Base-by-base conservation (phyloP, 164 flowering plant species). In the Umbilicus rupestris region DNA sequence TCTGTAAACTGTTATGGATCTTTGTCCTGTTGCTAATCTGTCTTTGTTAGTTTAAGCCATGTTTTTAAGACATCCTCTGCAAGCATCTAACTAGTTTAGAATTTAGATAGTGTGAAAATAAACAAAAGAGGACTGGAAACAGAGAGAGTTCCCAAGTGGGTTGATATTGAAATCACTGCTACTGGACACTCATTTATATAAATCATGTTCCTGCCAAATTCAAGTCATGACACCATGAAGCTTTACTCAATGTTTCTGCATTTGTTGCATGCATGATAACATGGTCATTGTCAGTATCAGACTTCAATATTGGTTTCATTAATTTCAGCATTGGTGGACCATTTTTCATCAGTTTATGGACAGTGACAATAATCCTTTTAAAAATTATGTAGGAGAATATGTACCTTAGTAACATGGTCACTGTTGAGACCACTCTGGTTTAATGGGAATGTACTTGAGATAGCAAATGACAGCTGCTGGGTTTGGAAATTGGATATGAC, bases 201-300 rank as follows among this genome's bases (percentile, higher is more conserved):
- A 17, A 11, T 24, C 26, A 26, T 28, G 30, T 52, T 7, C 2
- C 44, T 6, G 10, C 44, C 12, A 10, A 9, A 41, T 41, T 7
- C 16, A 41, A 7, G 31, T 24, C 29, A 20, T 7, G 57, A 1
- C 9, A 22, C 11, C 6, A 50, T 47, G 57, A 50, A 17, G 29
- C 29, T 49, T 49, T 49, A 49, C 11, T 52, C 15, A 4, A 52
- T 52, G 59, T 52, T 31, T 52, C 59, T 20, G 4, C 31, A 52
- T 52, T 52, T 24, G 30, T 52, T 26, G 59, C 59, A 26, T 52
- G 59, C 59, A 52, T 24, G 59, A 52, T 52, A 52, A 52, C 59
- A 52, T 52, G 59, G 30, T 52, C 31, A 10, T 52, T 24, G 31
- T 52, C 59, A 52, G 59, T 52, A 26, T 28, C 59, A 26, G 31